phyloP scores from a whole-genome alignment of 257 asterid species.

The Ilex asprella region DNA sequence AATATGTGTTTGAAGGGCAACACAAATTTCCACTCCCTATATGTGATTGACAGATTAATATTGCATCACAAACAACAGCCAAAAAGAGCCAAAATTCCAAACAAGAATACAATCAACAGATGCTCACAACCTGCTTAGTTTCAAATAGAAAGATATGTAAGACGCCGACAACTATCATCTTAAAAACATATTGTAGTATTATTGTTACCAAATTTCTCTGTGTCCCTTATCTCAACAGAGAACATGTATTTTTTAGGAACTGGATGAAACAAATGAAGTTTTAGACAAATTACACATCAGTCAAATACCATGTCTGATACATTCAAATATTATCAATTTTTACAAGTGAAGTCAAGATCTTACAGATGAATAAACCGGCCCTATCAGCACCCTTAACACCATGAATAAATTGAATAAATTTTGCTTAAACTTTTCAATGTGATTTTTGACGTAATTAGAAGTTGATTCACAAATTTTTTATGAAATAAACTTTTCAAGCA shows the following conservation, averaged over 20 bases:
- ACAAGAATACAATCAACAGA: slow-evolving; percentile 35
- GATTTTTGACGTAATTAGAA: too few species aligned
- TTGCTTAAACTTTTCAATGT: too few species aligned
- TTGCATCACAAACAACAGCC: slow-evolving; percentile 4
- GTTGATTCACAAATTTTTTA: too few species aligned
- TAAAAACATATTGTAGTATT: slow-evolving; percentile 94
- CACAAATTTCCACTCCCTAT: slow-evolving; percentile 98
- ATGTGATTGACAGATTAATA: slow-evolving; percentile 13
- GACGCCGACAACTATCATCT: slow-evolving; percentile 99
- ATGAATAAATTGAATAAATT: too few species aligned
- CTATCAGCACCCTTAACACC: too few species aligned
- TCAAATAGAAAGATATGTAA: slow-evolving; percentile 96
- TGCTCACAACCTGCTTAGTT: slow-evolving; percentile 72
- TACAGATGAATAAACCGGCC: too few species aligned
- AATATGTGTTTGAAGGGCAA: slow-evolving; percentile 99
- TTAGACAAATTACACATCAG: slow-evolving; percentile 15
- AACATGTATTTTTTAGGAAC: slow-evolving; percentile 95
- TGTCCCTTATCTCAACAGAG: slow-evolving; percentile 97
- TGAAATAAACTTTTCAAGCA: too few species aligned
- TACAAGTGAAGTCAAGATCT: too few species aligned
- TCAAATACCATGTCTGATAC: too few species aligned
- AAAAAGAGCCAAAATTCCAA: slow-evolving; percentile 25
- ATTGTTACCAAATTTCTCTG: slow-evolving; percentile 98
- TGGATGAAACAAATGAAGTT: slow-evolving; percentile 99
- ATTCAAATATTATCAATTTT: too few species aligned